These are phyloP conservation scores for Umbilicus rupestris DNA, from an alignment of 164 flowering plant species.

Conservation along the genomic window DNA sequence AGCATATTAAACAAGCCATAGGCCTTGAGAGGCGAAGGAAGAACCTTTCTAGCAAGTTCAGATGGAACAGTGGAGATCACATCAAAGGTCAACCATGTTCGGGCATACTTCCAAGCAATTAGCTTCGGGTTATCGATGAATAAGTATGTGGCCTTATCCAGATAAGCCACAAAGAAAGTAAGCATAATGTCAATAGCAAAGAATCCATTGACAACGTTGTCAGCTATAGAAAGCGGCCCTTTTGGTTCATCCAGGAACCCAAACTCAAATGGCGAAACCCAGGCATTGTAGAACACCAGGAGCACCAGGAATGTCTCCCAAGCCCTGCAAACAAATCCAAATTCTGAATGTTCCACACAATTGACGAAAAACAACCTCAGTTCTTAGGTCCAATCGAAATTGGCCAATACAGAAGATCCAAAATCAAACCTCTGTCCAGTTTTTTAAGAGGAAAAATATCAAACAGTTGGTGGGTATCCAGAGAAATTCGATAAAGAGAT, in stretches of 20 bases:
- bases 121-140: conserved; percentile 49
- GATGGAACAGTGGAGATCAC: conserved; percentile 78
- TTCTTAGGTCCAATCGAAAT: too few species aligned
- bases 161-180: conserved; percentile 86
- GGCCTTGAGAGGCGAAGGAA: conserved; percentile 30
- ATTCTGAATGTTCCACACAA: too few species aligned
- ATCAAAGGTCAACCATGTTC: conserved; percentile 72
- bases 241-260: conserved; percentile 57
- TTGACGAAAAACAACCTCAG: too few species aligned
- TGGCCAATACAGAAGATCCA: too few species aligned
- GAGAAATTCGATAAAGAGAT: not conserved
- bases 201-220: conserved; percentile 85
- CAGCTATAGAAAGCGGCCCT: conserved; percentile 40
- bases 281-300: conserved; percentile 74
- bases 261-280: conserved; percentile 92
- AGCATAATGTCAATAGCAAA: conserved; percentile 75
- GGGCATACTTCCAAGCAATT: conserved; percentile 69
- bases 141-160: conserved; percentile 55
- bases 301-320: conserved; percentile 74
- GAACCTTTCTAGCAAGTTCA: conserved; percentile 51
- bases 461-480: too few species aligned
- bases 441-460: too few species aligned
- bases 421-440: too few species aligned
- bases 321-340: conserved; percentile 25
- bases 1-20: conserved; percentile 92